These are phyloP conservation scores for Wickerhamomyces silvicola DNA, from an alignment of 805 yeast genomes.

Conservation along the genomic window DNA sequence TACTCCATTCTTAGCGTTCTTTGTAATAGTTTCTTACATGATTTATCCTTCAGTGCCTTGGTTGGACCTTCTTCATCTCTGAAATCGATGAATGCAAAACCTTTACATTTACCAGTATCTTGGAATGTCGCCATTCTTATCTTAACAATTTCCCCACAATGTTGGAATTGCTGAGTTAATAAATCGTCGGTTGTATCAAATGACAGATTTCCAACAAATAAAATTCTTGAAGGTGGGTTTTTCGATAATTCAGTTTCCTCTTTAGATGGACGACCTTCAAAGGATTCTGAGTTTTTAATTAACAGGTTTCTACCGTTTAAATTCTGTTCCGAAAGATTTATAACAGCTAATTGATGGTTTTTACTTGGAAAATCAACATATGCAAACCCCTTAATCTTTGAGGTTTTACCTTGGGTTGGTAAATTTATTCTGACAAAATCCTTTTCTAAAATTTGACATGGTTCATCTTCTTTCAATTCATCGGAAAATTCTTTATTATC, in stretches of 20 bases:
- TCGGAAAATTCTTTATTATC: slow-evolving; percentile 26
- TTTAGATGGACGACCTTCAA: slow-evolving; percentile 79
- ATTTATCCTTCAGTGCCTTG: slow-evolving; percentile 67
- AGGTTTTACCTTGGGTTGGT: slow-evolving; percentile 58
- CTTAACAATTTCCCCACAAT: slow-evolving; percentile 79
- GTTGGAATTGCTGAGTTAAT: slow-evolving; percentile 76
- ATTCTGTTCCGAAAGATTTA: slow-evolving; percentile 61
- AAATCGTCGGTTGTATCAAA: slow-evolving; percentile 84
- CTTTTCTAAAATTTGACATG: slow-evolving; percentile 37
- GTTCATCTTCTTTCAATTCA: slow-evolving; percentile 23
- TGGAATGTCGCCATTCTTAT: slow-evolving; percentile 98
- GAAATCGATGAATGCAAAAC: slow-evolving; percentile 90
- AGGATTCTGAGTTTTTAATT: slow-evolving; percentile 75
- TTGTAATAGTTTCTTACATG: slow-evolving; percentile 59
- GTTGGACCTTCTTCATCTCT: slow-evolving; percentile 76
- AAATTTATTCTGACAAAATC: slow-evolving; percentile 73
- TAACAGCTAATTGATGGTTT: slow-evolving; percentile 54
- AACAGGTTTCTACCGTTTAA: slow-evolving; percentile 82
- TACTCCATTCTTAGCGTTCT: slow-evolving; percentile 80
- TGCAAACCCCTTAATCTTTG: slow-evolving; percentile 76
- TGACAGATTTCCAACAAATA: slow-evolving; percentile 89
- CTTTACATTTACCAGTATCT: slow-evolving; percentile 94
- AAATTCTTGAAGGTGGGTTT: slow-evolving; percentile 82
- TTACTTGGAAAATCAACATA: slow-evolving; percentile 71
- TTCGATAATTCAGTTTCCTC: slow-evolving; percentile 46